A percentile compares a stretch with the other conserved stretches of the same genome.
Conservation (phyloP, 2,329 filamentous ascomycete genomes). For the Ceratocystis huliohia region DNA sequence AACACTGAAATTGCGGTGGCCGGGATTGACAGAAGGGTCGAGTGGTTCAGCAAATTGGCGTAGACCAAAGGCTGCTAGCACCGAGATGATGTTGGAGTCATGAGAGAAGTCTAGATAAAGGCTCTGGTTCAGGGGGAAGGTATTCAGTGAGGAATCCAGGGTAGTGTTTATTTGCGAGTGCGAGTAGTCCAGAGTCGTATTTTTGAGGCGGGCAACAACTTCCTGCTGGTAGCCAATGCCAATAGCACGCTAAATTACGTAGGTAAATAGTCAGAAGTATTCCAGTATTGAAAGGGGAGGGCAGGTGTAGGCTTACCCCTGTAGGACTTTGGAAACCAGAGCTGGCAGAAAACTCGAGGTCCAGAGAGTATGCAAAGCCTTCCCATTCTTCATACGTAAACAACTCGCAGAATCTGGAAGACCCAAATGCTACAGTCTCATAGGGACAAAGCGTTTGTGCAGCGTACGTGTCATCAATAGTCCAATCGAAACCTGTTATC, state of each 20-base stretch:
- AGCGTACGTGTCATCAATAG: conserved; percentile 48
- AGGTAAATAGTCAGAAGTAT: conserved; percentile 24
- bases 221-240: conserved; percentile 64
- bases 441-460: conserved; percentile 64
- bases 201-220: conserved; percentile 55
- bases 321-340: conserved; percentile 52
- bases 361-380: conserved; percentile 57
- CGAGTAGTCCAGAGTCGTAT: conserved; percentile 49
- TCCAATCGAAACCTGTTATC: conserved; percentile 50
- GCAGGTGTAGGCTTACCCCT: conserved; percentile 34
- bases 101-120: conserved; percentile 70
- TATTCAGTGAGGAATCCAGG: conserved; percentile 51
- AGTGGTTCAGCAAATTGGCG: conserved; percentile 53
- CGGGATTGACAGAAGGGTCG: conserved; percentile 41
- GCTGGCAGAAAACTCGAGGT: conserved; percentile 51
- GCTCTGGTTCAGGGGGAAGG: conserved; percentile 60
- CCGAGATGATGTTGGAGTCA: conserved; percentile 58
- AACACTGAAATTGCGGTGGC: conserved; percentile 50
- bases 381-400: conserved; percentile 67
- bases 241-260: conserved; percentile 42
- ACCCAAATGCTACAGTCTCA: conserved; percentile 65
- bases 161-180: conserved; percentile 55
- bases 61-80: conserved; percentile 60
- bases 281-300: not conserved
- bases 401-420: conserved; percentile 58